These are phyloP conservation scores for Dictyostelium capitatum DNA, from an alignment of 78 protist genomes.

Conservation along the genomic window DNA sequence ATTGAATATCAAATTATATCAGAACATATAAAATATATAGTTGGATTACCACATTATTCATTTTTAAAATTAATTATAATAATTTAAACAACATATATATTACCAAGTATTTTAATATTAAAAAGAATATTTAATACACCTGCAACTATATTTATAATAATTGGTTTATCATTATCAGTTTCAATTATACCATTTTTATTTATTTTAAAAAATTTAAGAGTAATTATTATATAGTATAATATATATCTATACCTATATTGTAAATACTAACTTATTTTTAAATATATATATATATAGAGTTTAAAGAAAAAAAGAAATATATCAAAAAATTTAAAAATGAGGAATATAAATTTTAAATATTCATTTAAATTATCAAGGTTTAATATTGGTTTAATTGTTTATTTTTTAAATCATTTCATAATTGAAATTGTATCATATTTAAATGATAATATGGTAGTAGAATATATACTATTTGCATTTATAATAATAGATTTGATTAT, in stretches of 20 bases:
- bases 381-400: neutral
- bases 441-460: neutral
- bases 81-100: neutral
- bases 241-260: neutral
- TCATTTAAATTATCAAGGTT: neutral
- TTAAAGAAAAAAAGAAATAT: neutral
- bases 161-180: neutral
- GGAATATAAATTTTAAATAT: constrained; percentile 1
- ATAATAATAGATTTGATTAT: neutral
- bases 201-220: neutral
- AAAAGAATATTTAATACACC: neutral
- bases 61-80: neutral
- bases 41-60: neutral
- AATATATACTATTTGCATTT: neutral
- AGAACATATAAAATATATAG: neutral
- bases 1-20: neutral
- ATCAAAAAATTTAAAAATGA: neutral
- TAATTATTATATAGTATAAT: neutral
- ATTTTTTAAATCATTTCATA: neutral
- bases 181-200: neutral
- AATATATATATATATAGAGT: neutral
- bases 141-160: neutral
- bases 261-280: neutral
- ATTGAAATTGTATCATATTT: neutral
- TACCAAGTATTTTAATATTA: neutral